phyloP scores from a whole-genome alignment of 73 alveolate genomes.

The Paraurostyla sp. region DNA sequence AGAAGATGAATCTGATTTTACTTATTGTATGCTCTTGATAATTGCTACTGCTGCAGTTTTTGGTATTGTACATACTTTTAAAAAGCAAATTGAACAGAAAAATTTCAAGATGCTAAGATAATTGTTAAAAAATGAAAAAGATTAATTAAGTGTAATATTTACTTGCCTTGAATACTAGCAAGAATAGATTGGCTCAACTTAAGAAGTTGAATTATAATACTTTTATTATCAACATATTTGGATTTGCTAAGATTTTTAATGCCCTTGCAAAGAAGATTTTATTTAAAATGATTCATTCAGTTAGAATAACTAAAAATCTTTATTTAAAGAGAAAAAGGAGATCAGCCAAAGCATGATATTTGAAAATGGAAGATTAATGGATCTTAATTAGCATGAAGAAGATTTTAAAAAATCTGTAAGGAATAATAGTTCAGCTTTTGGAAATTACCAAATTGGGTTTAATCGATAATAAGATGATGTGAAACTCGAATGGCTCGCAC shows the following conservation, averaged over 20 bases:
- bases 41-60: background rate
- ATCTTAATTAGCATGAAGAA: no score
- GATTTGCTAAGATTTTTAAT: background rate
- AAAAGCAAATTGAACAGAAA: background rate
- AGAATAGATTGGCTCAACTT: background rate
- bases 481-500: background rate
- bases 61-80: background rate
- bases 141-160: background rate
- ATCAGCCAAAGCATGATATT: no score
- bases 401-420: no score
- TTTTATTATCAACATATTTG: background rate
- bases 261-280: slow-evolving; percentile 1
- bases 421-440: no score
- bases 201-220: background rate
- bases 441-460: background rate
- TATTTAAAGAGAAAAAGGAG: background rate
- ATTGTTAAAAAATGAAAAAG: background rate
- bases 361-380: no score
- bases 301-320: background rate
- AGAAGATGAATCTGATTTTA: background rate
- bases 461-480: no score
- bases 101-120: background rate
- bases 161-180: background rate
- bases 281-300: background rate
- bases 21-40: background rate